Evolutionary conservation across 2,329 filamentous ascomycete species (phyloP), one percentile per base, ranked within the genome.

Genomic region (Diaporthe citrichinensis): DNA sequence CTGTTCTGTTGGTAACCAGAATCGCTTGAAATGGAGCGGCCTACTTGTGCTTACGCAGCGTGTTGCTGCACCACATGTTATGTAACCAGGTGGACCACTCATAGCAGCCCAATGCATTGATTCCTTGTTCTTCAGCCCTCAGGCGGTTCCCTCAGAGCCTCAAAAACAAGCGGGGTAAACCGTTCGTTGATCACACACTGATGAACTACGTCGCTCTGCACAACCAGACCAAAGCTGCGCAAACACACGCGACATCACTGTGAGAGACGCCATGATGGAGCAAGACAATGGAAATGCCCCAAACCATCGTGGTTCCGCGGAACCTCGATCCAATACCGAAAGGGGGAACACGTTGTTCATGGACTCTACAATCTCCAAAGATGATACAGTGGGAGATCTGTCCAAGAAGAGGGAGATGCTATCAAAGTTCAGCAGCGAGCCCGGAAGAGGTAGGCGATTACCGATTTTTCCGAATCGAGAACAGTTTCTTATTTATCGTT

Each of bases 291-390:
- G 53, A 23, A 0, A 15, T 25, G 0, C 5, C 17, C 17, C 15
- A 7, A 15, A 6, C 0, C 0, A 20, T 9, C 28, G 2, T 5
- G 8, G 0, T 23, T 3, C 25, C 2, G 25, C 25, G n/a, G 2
- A 6, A 7, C 4, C 25, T 31, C 51, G 28, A 9, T 3, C 25
- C n/a, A 28, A 17, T 1, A 17, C 51, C 6, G 51, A 8, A 17
- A 41, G 23, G 7, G 36, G 14, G 1, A 44, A 61, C 8, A 10
- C 5, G 3, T 41, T 61, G 36, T 61, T 41, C n/a, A 61, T 61
- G 58, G 36, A 41, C 12, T 9, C 12, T 2, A 61, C 36, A 12
- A 61, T 61, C 36, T 61, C 58, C 14, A 39, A 41, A 10, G 58
- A 61, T 28, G 58, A 61, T 8, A 61, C 58, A 39, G 36, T 25